These are phyloP conservation scores for Mitragyna speciosa DNA, from an alignment of 257 asterid genomes.

Conservation along the genomic window DNA sequence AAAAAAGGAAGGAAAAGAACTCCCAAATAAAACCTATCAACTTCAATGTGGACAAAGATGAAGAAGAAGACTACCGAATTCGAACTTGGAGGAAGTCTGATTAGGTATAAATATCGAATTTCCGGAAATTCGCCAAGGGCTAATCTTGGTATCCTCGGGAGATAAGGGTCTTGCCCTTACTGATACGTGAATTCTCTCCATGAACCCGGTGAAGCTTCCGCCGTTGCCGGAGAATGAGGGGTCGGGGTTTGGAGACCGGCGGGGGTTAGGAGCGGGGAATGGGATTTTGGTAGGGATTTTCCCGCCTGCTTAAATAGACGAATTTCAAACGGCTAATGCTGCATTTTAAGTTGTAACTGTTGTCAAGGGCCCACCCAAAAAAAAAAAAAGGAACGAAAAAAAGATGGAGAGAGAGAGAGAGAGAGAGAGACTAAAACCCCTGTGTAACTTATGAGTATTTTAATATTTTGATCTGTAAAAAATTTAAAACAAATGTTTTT, in stretches of 20 bases:
- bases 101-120: constrained; percentile 63
- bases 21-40: not conserved
- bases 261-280: not conserved
- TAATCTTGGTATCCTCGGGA: constrained; percentile 59
- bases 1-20: not conserved
- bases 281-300: not conserved
- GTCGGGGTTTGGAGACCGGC: not conserved
- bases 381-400: too few species aligned
- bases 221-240: too few species aligned
- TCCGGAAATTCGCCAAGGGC: constrained; percentile 81
- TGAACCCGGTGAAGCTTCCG: not conserved
- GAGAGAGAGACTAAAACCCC: too few species aligned
- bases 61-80: constrained; percentile 51
- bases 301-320: not conserved
- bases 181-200: constrained; percentile 90
- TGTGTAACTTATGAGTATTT: too few species aligned
- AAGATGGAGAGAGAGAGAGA: too few species aligned
- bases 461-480: too few species aligned
- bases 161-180: constrained; percentile 84
- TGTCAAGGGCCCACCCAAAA: too few species aligned
- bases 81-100: constrained; percentile 69
- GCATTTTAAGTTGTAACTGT: too few species aligned
- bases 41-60: not conserved
- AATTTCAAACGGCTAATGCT: too few species aligned
- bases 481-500: too few species aligned